phyloP scores from a whole-genome alignment of 2,329 filamentous ascomycete genomes.

The Cladosporium sphaerospermum region DNA sequence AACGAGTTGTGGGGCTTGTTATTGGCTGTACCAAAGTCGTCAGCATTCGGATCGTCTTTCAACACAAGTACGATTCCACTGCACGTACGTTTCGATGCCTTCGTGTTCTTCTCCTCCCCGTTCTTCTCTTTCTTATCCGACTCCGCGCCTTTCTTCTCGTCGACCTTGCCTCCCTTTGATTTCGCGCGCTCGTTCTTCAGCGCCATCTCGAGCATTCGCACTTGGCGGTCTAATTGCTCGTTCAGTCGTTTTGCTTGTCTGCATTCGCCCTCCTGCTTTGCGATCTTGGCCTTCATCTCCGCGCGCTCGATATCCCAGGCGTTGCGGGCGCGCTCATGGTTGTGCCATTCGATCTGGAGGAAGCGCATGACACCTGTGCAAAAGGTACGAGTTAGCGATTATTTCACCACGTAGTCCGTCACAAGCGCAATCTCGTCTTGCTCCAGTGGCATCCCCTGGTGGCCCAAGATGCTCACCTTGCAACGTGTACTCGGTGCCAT shows the following conservation, averaged over 20 bases:
- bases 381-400: slow-evolving; percentile 19
- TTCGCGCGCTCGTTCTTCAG: slow-evolving; percentile 75
- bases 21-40: slow-evolving; percentile 30
- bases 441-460: background rate
- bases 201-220: slow-evolving; percentile 81
- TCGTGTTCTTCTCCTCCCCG: slow-evolving; percentile 15
- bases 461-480: slow-evolving; percentile 47
- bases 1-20: slow-evolving; percentile 45
- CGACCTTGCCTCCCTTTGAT: slow-evolving; percentile 31
- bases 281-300: slow-evolving; percentile 98
- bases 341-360: slow-evolving; percentile 97
- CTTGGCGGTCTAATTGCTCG: slow-evolving; percentile 83
- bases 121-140: slow-evolving; percentile 13
- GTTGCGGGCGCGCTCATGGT: slow-evolving; percentile 94
- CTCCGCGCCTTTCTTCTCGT: slow-evolving; percentile 16
- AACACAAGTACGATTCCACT: background rate
- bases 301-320: slow-evolving; percentile 98
- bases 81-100: slow-evolving; percentile 20
- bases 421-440: background rate
- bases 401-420: background rate
- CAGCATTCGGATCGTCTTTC: slow-evolving; percentile 13
- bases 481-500: slow-evolving; percentile 65
- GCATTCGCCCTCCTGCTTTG: slow-evolving; percentile 82
- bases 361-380: slow-evolving; percentile 90
- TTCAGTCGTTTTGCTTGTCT: slow-evolving; percentile 82